Evolutionary conservation across 2,329 filamentous ascomycete genomes (phyloP), one percentile per base, ranked within the genome.

Genomic region (Calonectria pseudoturangicola): DNA sequence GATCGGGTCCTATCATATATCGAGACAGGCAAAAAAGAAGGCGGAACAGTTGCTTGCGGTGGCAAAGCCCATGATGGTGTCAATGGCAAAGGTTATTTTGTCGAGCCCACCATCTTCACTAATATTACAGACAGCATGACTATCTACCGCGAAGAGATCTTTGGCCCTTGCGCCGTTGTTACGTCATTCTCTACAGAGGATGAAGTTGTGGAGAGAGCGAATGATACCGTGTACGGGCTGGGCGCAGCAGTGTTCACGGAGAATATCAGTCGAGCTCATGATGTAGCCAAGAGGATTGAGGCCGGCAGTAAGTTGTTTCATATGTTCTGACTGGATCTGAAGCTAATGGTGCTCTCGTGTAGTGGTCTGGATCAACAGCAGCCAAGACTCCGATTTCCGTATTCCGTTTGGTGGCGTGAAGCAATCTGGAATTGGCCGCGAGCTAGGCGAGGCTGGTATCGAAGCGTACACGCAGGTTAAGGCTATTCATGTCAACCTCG

Each of bases 201-300:
- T 2, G 84, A 87, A 48, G 85, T 83, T 0, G 71, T 87, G 15
- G 60, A 68, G 13, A 79, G 85, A 75, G 86, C 86, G 6, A 87
- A 87, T 67, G 82, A 91, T 79, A 89, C 88, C 0, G 88, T 86
- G 1, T 92, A 92, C 75, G 91, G 91, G 1, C 86, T 93, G 0
- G 90, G 88, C 12, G 87, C 88, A 3, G 88, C 91, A 0, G 82
- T 93, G 1, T 93, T 93, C 76, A 92, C 88, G 0, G 83, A 88
- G 76, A 87, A 92, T 77, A 86, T 92, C 67, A 87, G 84, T 74
- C 82, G 82, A 33, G 83, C 85, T 4, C 86, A 88, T 73, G 83
- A 83, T n/a, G 83, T 87, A 3, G 85, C 89, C 18, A 87, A 87
- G 68, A 87, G 87, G 21, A 88, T 93, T 65, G 89, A 93, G 80